A percentile compares a stretch with the other conserved stretches of the same genome.
Evolutionary conservation across 192 early-diverging fungal genomes (phyloP).

Genomic region (Backusella westeae): DNA sequence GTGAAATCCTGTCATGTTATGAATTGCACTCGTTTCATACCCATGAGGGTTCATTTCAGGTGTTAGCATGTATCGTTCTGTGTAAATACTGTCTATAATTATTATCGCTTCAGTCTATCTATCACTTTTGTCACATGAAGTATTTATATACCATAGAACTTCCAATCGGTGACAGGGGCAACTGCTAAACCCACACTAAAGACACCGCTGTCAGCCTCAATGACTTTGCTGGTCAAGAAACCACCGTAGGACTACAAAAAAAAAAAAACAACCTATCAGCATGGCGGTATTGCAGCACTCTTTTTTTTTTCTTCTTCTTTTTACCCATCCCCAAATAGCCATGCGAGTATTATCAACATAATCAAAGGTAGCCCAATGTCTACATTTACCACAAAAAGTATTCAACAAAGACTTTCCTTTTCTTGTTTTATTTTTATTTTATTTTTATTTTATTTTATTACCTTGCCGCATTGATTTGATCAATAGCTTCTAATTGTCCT

Average conservation of each 20-base stretch:
- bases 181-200: conserved; percentile 89
- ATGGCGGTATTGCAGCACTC: background rate
- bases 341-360: conserved; percentile 80
- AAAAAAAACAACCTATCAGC: background rate
- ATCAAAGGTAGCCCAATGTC: conserved; percentile 51
- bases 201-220: conserved; percentile 80
- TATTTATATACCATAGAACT: conserved; percentile 41
- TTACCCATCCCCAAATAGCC: conserved; percentile 94
- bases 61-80: conserved; percentile 95
- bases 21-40: conserved; percentile 74
- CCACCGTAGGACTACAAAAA: conserved; percentile 87
- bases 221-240: conserved; percentile 76
- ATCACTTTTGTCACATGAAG: background rate
- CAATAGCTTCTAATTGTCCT: conserved; percentile 80
- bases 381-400: background rate
- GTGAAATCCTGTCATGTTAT: conserved; percentile 78
- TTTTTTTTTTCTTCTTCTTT: background rate
- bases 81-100: conserved; percentile 79
- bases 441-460: conserved; percentile 37
- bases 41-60: conserved; percentile 73
- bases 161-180: conserved; percentile 95
- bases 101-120: background rate
- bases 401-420: background rate
- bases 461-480: conserved; percentile 81
- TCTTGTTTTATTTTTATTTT: conserved; percentile 11